Percentiles rank a stretch among this genome's conserved stretches.
Conservation (phyloP, 371 early-diverging fungal species). For the Polyrhizophydium stewartii region DNA sequence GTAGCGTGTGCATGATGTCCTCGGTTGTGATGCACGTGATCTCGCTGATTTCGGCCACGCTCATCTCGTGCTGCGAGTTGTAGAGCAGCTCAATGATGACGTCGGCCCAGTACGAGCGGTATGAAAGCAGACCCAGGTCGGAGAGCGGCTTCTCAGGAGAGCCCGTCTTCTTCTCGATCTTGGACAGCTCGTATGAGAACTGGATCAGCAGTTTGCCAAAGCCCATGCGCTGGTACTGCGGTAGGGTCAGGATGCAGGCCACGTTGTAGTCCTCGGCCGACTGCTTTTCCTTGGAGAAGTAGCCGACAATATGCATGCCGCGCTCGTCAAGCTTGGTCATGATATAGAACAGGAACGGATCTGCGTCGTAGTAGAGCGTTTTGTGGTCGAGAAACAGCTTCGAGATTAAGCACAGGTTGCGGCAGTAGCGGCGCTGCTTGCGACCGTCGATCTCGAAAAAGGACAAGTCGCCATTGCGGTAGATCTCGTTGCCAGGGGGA, state of each 20-base stretch:
- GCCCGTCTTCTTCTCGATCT: constrained; percentile 91
- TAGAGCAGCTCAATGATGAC: constrained; percentile 26
- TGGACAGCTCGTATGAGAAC: constrained; percentile 95
- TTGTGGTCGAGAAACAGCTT: constrained; percentile 99
- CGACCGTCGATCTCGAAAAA: constrained; percentile 93
- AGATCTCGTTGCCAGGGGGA: constrained; percentile 89
- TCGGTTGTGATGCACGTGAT: constrained; percentile 85
- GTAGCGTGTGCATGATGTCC: constrained; percentile 94
- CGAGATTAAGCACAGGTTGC: constrained; percentile 56
- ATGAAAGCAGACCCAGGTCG: constrained; percentile 95
- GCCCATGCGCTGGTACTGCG: constrained; percentile 97
- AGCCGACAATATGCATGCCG: constrained; percentile 93
- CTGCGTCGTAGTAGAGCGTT: constrained; percentile 99
- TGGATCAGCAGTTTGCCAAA: constrained; percentile 96
- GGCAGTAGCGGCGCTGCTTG: constrained; percentile 52
- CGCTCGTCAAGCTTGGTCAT: constrained; percentile 59
- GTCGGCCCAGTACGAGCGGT: constrained; percentile 89
- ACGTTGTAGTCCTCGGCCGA: constrained; percentile 96
- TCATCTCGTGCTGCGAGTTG: constrained; percentile 21
- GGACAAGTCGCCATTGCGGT: constrained; percentile 68
- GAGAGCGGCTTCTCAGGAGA: constrained; percentile 99
- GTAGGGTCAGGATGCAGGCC: constrained; percentile 99
- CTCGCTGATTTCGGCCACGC: constrained; percentile 43
- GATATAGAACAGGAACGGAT: constrained; percentile 98
- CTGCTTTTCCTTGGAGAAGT: constrained; percentile 99